Evolutionary conservation across 192 early-diverging fungal genomes (phyloP).

Genomic region (Entophlyctis helioformis): DNA sequence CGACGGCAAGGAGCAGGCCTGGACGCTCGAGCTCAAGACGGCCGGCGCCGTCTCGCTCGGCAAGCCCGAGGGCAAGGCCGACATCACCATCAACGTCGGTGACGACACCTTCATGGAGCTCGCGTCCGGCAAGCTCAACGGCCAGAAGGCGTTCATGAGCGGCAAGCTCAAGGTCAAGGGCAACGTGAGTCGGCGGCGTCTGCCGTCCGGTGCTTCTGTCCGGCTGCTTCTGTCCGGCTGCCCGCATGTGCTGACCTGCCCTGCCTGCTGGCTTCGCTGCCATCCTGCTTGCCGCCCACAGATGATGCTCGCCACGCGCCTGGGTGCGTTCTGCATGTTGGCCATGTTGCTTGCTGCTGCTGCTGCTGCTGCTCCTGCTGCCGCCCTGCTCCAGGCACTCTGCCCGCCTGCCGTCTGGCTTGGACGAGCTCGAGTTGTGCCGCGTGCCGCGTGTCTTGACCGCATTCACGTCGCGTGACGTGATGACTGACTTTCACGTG

Average conservation of each 20-base stretch:
- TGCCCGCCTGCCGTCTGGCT: not conserved
- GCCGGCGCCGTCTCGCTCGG: constrained; percentile 20
- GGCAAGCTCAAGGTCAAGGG: constrained; percentile 36
- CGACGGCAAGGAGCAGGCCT: constrained; percentile 21
- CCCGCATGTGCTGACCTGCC: not conserved
- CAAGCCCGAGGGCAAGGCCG: constrained; percentile 21
- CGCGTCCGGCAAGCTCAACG: constrained; percentile 33
- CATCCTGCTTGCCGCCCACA: not conserved
- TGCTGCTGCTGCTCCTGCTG: not conserved
- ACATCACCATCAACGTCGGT: constrained; percentile 19
- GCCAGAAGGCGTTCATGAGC: constrained; percentile 32
- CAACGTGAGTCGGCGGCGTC: constrained; percentile 17
- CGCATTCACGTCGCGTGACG: too few relatives aligned
- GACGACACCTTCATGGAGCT: constrained; percentile 30
- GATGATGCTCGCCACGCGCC: not conserved
- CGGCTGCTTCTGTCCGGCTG: not conserved
- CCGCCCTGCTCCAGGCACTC: not conserved
- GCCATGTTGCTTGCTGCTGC: constrained; percentile 9
- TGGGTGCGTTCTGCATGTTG: constrained; percentile 9
- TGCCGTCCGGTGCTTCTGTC: too few relatives aligned
- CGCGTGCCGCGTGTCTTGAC: too few relatives aligned
- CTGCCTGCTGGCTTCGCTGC: constrained; percentile 1
- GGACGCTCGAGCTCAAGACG: constrained; percentile 35
- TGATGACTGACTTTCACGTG: too few relatives aligned
- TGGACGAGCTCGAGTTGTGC: too few relatives aligned